These are phyloP conservation scores for Kluyveromyces sp. DNA, from an alignment of 1,139 yeast species.

Conservation along the genomic window DNA sequence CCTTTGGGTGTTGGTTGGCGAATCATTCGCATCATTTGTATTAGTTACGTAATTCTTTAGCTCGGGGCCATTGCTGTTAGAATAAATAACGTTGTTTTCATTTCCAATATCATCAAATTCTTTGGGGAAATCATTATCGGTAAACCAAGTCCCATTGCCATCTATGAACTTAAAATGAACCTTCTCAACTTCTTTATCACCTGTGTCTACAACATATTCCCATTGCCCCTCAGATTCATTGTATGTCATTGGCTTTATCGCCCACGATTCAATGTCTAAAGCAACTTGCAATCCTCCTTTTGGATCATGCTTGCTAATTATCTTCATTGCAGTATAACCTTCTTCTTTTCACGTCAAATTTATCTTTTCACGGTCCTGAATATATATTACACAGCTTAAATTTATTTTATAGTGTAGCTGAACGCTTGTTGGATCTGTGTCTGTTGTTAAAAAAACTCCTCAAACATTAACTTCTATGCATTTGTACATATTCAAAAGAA, in stretches of 20 bases:
- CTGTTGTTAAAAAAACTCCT: neutral
- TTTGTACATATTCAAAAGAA: neutral
- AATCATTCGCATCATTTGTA: conserved; percentile 9
- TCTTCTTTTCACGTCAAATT: neutral
- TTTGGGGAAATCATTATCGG: conserved; percentile 38
- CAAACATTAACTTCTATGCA: neutral
- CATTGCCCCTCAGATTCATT: conserved; percentile 11
- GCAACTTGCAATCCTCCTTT: conserved; percentile 20
- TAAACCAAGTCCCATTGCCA: conserved; percentile 48
- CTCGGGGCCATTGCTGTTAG: conserved; percentile 3
- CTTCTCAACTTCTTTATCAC: conserved; percentile 10
- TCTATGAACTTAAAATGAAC: conserved; percentile 28
- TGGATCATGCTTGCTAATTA: conserved; percentile 11
- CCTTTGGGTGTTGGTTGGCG: conserved; percentile 9
- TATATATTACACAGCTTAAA: too few species aligned
- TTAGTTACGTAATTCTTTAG: conserved; percentile 4
- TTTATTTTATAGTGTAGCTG: neutral
- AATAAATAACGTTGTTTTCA: conserved; percentile 44
- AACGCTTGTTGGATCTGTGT: neutral
- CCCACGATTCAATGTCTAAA: conserved; percentile 26
- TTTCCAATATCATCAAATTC: conserved; percentile 48
- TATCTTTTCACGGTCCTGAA: neutral
- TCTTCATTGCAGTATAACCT: conserved; percentile 12
- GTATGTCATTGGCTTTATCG: conserved; percentile 19
- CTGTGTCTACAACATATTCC: conserved; percentile 16